A percentile compares a stretch with the other conserved stretches of the same genome.
Evolutionary conservation across 208 protist species (phyloP).

Genomic region (Borovskyia barvae): DNA sequence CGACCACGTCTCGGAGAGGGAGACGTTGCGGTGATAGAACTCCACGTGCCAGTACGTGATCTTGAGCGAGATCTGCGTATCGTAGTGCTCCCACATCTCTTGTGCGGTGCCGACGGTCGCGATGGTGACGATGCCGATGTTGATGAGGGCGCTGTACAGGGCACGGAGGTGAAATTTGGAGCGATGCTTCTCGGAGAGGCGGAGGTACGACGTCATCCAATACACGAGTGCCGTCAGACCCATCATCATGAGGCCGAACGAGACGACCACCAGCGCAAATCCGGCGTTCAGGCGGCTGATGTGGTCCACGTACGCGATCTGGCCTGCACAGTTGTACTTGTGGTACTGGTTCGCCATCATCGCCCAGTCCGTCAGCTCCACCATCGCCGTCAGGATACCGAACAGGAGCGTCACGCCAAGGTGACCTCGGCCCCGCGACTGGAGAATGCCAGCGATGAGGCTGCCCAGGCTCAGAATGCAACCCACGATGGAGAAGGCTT

Average conservation of each 20-base stretch:
- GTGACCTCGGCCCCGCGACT: slow-evolving; percentile 34
- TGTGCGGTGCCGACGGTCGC: slow-evolving; percentile 37
- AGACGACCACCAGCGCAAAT: slow-evolving; percentile 34
- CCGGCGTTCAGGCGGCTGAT: slow-evolving; percentile 49
- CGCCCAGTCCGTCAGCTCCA: slow-evolving; percentile 36
- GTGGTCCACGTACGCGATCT: slow-evolving; percentile 21
- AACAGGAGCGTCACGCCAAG: slow-evolving; percentile 38
- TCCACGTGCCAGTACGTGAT: slow-evolving; percentile 49
- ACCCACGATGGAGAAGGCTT: slow-evolving; percentile 40
- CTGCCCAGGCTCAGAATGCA: slow-evolving; percentile 26
- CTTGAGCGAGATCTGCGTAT: slow-evolving; percentile 26
- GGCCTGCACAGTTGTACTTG: slow-evolving; percentile 44
- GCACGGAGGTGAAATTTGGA: slow-evolving; percentile 12
- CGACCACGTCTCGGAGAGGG: slow-evolving; percentile 33
- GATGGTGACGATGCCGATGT: slow-evolving; percentile 24
- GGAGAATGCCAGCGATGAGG: slow-evolving; percentile 34
- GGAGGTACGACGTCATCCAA: slow-evolving; percentile 30
- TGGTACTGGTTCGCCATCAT: slow-evolving; percentile 50
- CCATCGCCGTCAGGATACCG: slow-evolving; percentile 19
- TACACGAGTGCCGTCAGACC: slow-evolving; percentile 24
- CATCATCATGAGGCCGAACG: slow-evolving; percentile 41
- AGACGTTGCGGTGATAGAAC: slow-evolving; percentile 23
- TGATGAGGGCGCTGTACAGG: slow-evolving; percentile 17
- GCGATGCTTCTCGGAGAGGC: slow-evolving; percentile 14
- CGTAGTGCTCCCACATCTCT: slow-evolving; percentile 48